These are phyloP conservation scores for Pseudoscleropodium purum DNA, from an alignment of 225 moss, liverwort and hornwort species.

Conservation along the genomic window DNA sequence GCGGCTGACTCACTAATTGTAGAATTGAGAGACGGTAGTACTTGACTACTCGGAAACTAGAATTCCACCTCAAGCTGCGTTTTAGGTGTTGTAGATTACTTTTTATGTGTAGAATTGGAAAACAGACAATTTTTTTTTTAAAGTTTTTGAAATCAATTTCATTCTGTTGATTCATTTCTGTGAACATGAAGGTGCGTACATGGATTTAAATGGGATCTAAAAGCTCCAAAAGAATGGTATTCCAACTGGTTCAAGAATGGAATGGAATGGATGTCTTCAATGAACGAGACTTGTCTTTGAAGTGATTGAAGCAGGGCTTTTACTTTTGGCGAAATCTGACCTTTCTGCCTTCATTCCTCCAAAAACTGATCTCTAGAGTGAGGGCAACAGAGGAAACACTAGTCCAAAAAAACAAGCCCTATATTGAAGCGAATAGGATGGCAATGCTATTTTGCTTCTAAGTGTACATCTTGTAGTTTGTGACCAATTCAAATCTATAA, in stretches of 20 bases:
- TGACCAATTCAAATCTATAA: not conserved
- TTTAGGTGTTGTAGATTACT: not conserved
- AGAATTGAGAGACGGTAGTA: not conserved
- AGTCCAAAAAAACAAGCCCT: no score
- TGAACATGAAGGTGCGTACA: not conserved
- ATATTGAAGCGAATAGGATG: not conserved
- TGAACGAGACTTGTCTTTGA: not conserved
- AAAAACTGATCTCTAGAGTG: no score
- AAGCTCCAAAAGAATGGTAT: not conserved
- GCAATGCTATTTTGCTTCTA: not conserved
- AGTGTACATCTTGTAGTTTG: not conserved
- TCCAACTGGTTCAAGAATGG: not conserved
- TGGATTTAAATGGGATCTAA: not conserved
- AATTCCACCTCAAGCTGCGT: not conserved
- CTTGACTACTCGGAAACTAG: not conserved
- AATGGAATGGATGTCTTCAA: not conserved
- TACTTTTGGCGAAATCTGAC: no score
- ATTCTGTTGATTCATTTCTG: not conserved
- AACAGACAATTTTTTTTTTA: not conserved
- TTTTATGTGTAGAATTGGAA: not conserved
- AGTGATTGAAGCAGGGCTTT: not conserved
- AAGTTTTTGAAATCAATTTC: not conserved
- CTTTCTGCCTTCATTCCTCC: no score
- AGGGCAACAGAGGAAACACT: no score
- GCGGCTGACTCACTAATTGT: conserved; percentile 2